Evolutionary conservation across 2,329 filamentous ascomycete species (phyloP).

Genomic region (Penicillium sp.): DNA sequence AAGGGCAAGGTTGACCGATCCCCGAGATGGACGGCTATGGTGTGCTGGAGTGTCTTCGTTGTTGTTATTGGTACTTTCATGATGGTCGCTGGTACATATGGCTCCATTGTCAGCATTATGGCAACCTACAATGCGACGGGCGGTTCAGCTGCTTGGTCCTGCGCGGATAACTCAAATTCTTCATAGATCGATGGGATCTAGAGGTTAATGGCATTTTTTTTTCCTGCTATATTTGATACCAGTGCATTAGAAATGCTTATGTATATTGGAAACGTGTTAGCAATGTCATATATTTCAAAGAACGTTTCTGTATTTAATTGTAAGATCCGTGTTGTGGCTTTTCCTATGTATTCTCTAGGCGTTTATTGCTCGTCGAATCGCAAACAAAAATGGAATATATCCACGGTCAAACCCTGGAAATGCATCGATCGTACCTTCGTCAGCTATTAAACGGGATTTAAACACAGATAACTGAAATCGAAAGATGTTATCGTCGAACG

Average conservation of each 20-base stretch:
- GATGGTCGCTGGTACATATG: conserved; percentile 48
- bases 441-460: too few species aligned
- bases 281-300: neutral
- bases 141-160: conserved; percentile 43
- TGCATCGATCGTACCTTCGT: too few species aligned
- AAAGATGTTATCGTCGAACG: too few species aligned
- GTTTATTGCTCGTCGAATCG: neutral
- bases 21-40: conserved; percentile 16
- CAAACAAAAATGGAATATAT: too few species aligned
- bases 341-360: neutral
- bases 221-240: neutral
- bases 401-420: too few species aligned
- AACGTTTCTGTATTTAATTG: neutral
- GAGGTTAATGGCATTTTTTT: neutral
- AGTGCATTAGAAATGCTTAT: neutral
- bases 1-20: conserved; percentile 16
- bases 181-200: neutral
- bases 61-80: conserved; percentile 41
- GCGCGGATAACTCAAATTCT: conserved; percentile 43
- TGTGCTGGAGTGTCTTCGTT: conserved; percentile 32
- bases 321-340: neutral
- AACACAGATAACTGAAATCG: too few species aligned
- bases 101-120: conserved; percentile 43
- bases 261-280: neutral
- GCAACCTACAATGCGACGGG: conserved; percentile 37